phyloP scores from a whole-genome alignment of 2,329 filamentous ascomycete genomes.

The Trichoderma gracile region DNA sequence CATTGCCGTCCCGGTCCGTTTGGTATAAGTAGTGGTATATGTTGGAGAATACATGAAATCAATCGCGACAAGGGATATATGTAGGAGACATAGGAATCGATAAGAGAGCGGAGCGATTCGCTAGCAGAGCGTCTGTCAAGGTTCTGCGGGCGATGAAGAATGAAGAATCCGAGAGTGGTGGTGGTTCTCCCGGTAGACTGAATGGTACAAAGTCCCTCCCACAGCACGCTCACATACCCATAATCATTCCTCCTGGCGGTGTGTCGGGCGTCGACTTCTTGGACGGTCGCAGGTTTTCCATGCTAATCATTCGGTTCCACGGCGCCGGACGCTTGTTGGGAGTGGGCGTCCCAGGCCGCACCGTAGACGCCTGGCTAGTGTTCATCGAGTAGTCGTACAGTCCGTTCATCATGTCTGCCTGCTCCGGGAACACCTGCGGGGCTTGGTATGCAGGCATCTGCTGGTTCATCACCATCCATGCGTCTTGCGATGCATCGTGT shows the following conservation, averaged over 20 bases:
- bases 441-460: conserved; percentile 27
- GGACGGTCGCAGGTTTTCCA: conserved; percentile 42
- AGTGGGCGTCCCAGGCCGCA: conserved; percentile 42
- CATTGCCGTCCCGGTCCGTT: conserved; percentile 26
- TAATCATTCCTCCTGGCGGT: conserved; percentile 28
- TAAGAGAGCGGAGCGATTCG: conserved; percentile 20
- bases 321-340: conserved; percentile 44
- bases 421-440: conserved; percentile 28
- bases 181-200: background rate
- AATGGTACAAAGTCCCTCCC: background rate
- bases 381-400: conserved; percentile 35
- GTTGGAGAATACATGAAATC: conserved; percentile 18
- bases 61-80: conserved; percentile 20
- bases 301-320: conserved; percentile 42
- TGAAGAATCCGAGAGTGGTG: background rate
- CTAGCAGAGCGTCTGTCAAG: background rate
- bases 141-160: background rate
- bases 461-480: conserved; percentile 30
- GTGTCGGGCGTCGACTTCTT: conserved; percentile 38
- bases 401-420: conserved; percentile 26
- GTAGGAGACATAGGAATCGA: conserved; percentile 10
- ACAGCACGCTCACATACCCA: conserved; percentile 31
- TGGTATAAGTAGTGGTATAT: conserved; percentile 21
- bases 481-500: conserved; percentile 37
- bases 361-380: conserved; percentile 32